phyloP scores from a whole-genome alignment of 2,329 filamentous ascomycete genomes.

The Curvularia spicifera region DNA sequence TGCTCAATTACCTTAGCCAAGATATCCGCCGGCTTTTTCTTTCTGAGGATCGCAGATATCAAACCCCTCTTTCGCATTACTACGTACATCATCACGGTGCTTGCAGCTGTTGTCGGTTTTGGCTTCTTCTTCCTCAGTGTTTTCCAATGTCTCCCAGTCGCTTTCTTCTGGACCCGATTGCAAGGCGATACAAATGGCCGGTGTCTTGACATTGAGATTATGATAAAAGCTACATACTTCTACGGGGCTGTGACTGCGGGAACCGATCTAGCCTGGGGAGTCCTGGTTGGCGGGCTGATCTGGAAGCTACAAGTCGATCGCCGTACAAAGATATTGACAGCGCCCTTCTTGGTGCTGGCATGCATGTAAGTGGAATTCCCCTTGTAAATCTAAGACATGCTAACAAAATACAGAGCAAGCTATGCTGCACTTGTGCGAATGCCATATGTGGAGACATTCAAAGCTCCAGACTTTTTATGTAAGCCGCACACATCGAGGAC shows the following conservation, averaged over 20 bases:
- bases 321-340: constrained; percentile 16
- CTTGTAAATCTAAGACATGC: background rate
- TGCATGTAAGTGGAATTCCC: constrained; percentile 13
- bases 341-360: constrained; percentile 18
- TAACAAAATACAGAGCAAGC: constrained; percentile 15
- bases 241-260: constrained; percentile 18
- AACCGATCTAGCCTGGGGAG: constrained; percentile 23
- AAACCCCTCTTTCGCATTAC: constrained; percentile 51
- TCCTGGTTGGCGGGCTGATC: constrained; percentile 53
- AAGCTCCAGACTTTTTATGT: constrained; percentile 25
- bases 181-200: constrained; percentile 34
- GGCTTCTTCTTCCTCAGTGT: constrained; percentile 57
- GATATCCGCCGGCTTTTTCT: constrained; percentile 57
- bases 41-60: constrained; percentile 56
- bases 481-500: background rate
- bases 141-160: constrained; percentile 58
- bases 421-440: constrained; percentile 24
- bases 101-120: constrained; percentile 52
- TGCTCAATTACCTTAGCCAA: constrained; percentile 38
- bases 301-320: constrained; percentile 60
- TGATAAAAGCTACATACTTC: constrained; percentile 58
- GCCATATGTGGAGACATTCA: constrained; percentile 26
- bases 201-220: constrained; percentile 52
- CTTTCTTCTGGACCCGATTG: constrained; percentile 54
- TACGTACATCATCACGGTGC: constrained; percentile 52